Percentiles rank a stretch among this genome's conserved stretches.
Evolutionary conservation across 2,329 filamentous ascomycete species (phyloP).

Genomic region (Aspergillus chevalieri): DNA sequence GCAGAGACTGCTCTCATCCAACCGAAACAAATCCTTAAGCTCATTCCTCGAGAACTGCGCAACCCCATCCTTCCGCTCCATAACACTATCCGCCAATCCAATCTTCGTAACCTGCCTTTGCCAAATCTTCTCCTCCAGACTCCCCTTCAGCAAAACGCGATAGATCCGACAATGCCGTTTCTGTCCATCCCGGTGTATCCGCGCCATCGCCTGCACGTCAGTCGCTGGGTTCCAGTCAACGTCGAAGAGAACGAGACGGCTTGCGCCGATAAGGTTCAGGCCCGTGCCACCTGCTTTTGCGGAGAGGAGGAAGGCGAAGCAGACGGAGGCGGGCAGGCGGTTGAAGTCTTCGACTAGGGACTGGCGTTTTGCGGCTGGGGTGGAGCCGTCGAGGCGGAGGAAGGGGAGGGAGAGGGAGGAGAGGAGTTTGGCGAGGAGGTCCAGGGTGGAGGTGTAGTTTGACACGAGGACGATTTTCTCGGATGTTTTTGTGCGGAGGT

Average conservation of each 20-base stretch:
- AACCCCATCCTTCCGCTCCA: conserved; percentile 57
- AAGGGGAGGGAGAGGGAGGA: conserved; percentile 55
- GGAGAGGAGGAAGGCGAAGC: conserved; percentile 65
- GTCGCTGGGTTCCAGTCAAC: conserved; percentile 72
- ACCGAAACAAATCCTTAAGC: conserved; percentile 59
- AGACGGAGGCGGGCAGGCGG: conserved; percentile 47
- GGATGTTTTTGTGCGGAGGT: conserved; percentile 53
- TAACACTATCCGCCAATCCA: conserved; percentile 63
- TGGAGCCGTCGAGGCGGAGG: conserved; percentile 64
- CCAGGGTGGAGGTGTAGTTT: conserved; percentile 67
- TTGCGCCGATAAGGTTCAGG: conserved; percentile 65
- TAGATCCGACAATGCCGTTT: conserved; percentile 64
- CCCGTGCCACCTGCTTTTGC: conserved; percentile 66
- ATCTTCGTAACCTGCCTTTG: conserved; percentile 67
- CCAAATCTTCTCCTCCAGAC: conserved; percentile 69
- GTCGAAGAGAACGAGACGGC: conserved; percentile 64
- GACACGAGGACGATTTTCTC: conserved; percentile 73
- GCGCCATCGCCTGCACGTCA: conserved; percentile 68
- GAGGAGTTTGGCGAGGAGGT: conserved; percentile 59
- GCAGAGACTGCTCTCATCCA: conserved; percentile 56
- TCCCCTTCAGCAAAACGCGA: conserved; percentile 60
- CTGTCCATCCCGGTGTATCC: conserved; percentile 67
- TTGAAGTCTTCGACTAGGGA: conserved; percentile 66
- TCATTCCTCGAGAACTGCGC: conserved; percentile 62
- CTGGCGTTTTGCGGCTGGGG: conserved; percentile 59